phyloP scores from a whole-genome alignment of 2,329 filamentous ascomycete species.

The Epicoccum nigrum region DNA sequence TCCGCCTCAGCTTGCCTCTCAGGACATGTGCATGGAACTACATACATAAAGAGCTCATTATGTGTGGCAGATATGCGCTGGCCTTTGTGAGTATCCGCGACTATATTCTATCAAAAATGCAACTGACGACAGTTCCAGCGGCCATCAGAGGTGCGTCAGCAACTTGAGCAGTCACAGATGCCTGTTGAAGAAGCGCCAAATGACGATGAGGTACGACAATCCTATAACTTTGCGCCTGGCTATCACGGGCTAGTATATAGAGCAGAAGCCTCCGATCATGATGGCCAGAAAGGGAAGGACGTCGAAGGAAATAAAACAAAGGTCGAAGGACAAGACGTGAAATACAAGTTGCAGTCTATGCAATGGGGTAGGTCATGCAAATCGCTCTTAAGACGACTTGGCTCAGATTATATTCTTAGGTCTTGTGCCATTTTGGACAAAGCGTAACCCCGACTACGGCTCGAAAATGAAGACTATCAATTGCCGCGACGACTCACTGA shows the following conservation, averaged over 20 bases:
- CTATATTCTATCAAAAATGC: background rate
- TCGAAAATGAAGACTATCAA: constrained; percentile 90
- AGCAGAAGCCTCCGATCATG: constrained; percentile 69
- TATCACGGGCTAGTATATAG: constrained; percentile 86
- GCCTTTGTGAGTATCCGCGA: constrained; percentile 59
- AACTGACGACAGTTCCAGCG: constrained; percentile 59
- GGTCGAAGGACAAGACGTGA: constrained; percentile 48
- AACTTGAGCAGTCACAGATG: constrained; percentile 77
- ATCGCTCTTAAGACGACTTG: background rate
- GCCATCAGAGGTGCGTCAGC: constrained; percentile 74
- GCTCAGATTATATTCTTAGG: constrained; percentile 51
- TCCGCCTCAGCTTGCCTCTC: constrained; percentile 19
- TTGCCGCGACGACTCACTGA: constrained; percentile 86
- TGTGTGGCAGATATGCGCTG: constrained; percentile 73
- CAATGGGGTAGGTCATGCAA: constrained; percentile 71
- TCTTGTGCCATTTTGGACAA: constrained; percentile 91
- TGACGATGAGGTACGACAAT: constrained; percentile 74
- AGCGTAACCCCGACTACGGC: constrained; percentile 77
- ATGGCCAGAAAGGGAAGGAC: constrained; percentile 45
- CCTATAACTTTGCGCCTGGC: constrained; percentile 92
- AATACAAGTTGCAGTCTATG: constrained; percentile 88
- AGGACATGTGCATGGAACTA: constrained; percentile 13
- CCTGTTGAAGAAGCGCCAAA: constrained; percentile 72
- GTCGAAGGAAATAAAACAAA: background rate
- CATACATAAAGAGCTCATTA: constrained; percentile 47